A percentile compares a stretch with the other conserved stretches of the same genome.
phyloP scores from a whole-genome alignment of 1,139 yeast genomes.

The Saccharomyces hybrid region DNA sequence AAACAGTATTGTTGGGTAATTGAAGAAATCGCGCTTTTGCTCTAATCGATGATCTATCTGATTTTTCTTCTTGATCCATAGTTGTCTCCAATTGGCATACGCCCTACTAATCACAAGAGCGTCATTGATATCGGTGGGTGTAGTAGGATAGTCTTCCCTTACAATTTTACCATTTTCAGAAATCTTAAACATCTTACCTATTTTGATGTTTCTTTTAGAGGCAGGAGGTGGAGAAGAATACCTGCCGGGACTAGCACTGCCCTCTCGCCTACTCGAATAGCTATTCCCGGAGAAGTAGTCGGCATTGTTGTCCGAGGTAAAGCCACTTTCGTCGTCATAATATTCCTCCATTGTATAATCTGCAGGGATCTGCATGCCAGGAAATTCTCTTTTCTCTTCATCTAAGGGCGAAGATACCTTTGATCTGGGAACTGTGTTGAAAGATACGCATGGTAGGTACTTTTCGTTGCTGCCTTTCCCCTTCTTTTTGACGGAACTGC shows the following conservation, averaged over 20 bases:
- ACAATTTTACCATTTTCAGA: slow-evolving; percentile 25
- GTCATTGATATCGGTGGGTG: slow-evolving; percentile 26
- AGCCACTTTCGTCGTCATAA: slow-evolving; percentile 21
- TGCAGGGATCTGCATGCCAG: slow-evolving; percentile 18
- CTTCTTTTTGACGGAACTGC: not conserved
- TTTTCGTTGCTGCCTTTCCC: not conserved
- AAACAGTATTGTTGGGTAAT: slow-evolving; percentile 18
- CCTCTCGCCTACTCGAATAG: slow-evolving; percentile 1
- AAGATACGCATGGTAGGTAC: slow-evolving; percentile 26
- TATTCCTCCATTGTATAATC: slow-evolving; percentile 25
- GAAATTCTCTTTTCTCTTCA: slow-evolving; percentile 16
- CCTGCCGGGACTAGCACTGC: not conserved
- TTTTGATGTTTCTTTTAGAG: slow-evolving; percentile 1
- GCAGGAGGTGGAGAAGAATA: slow-evolving; percentile 6
- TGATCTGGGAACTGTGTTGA: slow-evolving; percentile 29
- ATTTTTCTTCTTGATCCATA: slow-evolving; percentile 18
- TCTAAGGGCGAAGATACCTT: slow-evolving; percentile 16
- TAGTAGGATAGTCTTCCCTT: slow-evolving; percentile 30
- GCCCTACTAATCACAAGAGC: slow-evolving; percentile 25
- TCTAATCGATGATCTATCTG: slow-evolving; percentile 13
- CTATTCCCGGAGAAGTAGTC: slow-evolving; percentile 9
- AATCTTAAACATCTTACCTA: slow-evolving; percentile 14
- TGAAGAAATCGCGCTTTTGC: slow-evolving; percentile 12
- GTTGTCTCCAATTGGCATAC: slow-evolving; percentile 19
- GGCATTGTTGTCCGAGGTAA: slow-evolving; percentile 7